Evolutionary conservation across 2,329 filamentous ascomycete species (phyloP).

Genomic region (Purpureocillium takamizusanense): DNA sequence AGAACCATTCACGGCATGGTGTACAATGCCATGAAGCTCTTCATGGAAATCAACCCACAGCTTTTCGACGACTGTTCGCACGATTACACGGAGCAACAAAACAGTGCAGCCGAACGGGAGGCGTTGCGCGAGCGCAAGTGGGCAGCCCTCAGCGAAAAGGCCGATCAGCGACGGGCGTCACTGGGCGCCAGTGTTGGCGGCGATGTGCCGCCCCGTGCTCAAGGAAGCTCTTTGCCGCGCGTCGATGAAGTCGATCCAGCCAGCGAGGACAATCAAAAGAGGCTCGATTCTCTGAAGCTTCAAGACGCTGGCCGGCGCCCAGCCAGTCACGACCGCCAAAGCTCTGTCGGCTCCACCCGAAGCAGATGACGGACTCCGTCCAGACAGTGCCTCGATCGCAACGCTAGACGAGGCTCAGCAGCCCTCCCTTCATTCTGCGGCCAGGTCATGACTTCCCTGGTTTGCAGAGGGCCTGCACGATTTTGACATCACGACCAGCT

Average conservation of each 20-base stretch:
- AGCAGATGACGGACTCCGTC: conserved; percentile 33
- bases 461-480: background rate
- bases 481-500: background rate
- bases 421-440: too few species aligned
- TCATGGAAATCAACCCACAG: conserved; percentile 99
- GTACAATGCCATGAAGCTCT: conserved; percentile 99
- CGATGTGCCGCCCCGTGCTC: conserved; percentile 23
- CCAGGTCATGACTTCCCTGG: background rate
- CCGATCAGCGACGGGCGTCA: conserved; percentile 53
- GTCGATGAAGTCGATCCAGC: conserved; percentile 72
- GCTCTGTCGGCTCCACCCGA: conserved; percentile 44
- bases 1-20: conserved; percentile 99
- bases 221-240: conserved; percentile 34
- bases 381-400: background rate
- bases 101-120: conserved; percentile 78
- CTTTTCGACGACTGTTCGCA: conserved; percentile 98
- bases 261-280: conserved; percentile 75
- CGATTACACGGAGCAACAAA: conserved; percentile 94
- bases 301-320: conserved; percentile 67
- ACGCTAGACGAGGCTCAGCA: too few species aligned
- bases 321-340: conserved; percentile 48
- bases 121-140: conserved; percentile 77
- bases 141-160: conserved; percentile 76
- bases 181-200: conserved; percentile 17
- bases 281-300: conserved; percentile 81